Percentiles rank a stretch among this genome's conserved stretches.
These are phyloP conservation scores for Phytopythium oedochilum DNA, from an alignment of 352 stramenopile genomes.

Conservation along the genomic window DNA sequence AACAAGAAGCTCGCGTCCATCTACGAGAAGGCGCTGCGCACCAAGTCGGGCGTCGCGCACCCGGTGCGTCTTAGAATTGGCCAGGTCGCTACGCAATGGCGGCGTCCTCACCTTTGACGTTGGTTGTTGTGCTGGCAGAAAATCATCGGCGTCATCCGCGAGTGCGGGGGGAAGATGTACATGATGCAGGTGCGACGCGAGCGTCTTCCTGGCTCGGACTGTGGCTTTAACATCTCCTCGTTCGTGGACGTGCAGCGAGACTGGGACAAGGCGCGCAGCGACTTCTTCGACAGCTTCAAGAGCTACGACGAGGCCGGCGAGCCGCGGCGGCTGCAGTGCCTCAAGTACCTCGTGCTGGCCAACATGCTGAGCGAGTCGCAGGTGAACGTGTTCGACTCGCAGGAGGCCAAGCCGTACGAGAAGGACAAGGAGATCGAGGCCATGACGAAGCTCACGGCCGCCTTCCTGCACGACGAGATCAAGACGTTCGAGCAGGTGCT, in stretches of 20 bases:
- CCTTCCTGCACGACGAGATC: constrained; percentile 95
- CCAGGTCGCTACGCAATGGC: too few species aligned
- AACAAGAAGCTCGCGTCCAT: constrained; percentile 93
- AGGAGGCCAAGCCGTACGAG: constrained; percentile 90
- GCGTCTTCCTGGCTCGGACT: neutral
- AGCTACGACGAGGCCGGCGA: constrained; percentile 96
- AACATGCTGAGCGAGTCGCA: constrained; percentile 94
- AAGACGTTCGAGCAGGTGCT: constrained; percentile 93
- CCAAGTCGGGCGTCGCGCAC: constrained; percentile 89
- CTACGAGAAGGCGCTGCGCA: constrained; percentile 88
- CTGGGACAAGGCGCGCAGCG: constrained; percentile 90
- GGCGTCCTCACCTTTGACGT: neutral
- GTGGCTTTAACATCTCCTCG: neutral
- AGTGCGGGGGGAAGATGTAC: constrained; percentile 96
- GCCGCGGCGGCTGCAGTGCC: constrained; percentile 83
- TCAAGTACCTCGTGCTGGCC: constrained; percentile 94
- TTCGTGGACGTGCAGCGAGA: constrained; percentile 42
- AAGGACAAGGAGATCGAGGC: constrained; percentile 94
- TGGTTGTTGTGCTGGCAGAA: constrained; percentile 25
- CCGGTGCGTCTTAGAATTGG: constrained; percentile 46
- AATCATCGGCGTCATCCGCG: constrained; percentile 94
- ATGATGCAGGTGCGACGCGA: constrained; percentile 79
- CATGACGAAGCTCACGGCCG: constrained; percentile 95
- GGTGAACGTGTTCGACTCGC: constrained; percentile 95
- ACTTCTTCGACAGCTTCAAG: constrained; percentile 96